Base-by-base conservation (phyloP, 805 yeast species). In the Kuraishia piskuri region DNA sequence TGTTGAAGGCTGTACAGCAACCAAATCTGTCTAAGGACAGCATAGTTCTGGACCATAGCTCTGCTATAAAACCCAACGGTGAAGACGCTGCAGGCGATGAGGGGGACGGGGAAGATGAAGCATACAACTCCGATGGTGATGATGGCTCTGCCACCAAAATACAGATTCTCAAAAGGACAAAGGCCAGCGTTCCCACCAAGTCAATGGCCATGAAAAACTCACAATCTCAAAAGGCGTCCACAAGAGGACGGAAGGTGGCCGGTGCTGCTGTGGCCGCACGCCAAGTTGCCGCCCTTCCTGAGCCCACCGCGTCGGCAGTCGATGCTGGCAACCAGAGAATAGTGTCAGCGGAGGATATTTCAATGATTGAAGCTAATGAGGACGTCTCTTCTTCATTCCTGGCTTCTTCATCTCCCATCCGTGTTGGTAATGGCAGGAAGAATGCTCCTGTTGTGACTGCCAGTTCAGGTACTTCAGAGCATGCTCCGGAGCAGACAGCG, bases 1-100 rank as follows among this genome's bases (percentile, higher is more conserved):
- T 69, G 73, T 57, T 69, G 19, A 54, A 55, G 12, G 59, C 52
- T 21, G 55, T 50, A 3, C 55, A 60, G 5, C 69, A 64, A 51
- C 73, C 73, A 1, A 68, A 69, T 51, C 56, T 69, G n/a, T 68
- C 73, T 2, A 68, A 66, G 46, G 53, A 56, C 25, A 31, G 40
- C 40, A 31, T 31, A 19, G 31, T 47, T 17, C 20, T 47, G 12
- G 36, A 22, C 14, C 40, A 31, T 3, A 31, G n/a, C 14, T 31
- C 40, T n/a, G 6, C 10, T 25, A 10, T 25, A 25, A 25, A 25
- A 10, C 31, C 8, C 17, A 31, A 31, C 40, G 40, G 8, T 31
- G 7, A 14, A 31, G 17, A 31, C 7, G 17, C 4, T 10, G 40
- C 17, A 31, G 17, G 3, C 17, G 17, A 31, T 12, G 17, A 31